A percentile compares a stretch with the other conserved stretches of the same genome.
Evolutionary conservation across 345 rosid genomes (phyloP).

Genomic region (Lepidium sativum): DNA sequence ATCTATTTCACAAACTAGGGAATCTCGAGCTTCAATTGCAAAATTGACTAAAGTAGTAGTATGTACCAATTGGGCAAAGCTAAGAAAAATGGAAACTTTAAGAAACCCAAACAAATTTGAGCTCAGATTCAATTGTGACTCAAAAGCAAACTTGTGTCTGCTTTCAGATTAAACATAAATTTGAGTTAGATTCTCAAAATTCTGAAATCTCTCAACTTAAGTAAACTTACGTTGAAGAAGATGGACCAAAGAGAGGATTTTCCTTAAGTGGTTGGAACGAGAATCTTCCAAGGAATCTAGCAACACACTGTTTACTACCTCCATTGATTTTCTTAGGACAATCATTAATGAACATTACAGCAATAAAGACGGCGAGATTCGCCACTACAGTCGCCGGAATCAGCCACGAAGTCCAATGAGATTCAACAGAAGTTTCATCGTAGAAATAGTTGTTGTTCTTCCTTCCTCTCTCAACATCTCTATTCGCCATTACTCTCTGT

Average conservation of each 20-base stretch:
- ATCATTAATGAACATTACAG: conserved; percentile 74
- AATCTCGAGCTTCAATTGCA: neutral
- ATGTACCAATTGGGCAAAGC: neutral
- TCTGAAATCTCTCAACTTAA: neutral
- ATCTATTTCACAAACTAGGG: neutral
- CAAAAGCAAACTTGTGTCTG: neutral
- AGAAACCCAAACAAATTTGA: neutral
- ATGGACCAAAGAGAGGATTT: conserved; percentile 94
- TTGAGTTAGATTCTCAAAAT: neutral
- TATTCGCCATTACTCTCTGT: conserved; percentile 37
- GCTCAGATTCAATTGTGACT: neutral
- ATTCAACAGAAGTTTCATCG: conserved; percentile 34
- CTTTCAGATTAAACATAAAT: neutral
- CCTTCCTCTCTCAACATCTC: conserved; percentile 61
- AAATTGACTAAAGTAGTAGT: neutral
- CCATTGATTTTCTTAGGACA: conserved; percentile 56
- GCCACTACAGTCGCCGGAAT: conserved; percentile 72
- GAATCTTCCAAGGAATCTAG: conserved; percentile 64
- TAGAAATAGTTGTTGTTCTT: conserved; percentile 30
- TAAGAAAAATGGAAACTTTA: neutral
- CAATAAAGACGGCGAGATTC: conserved; percentile 58
- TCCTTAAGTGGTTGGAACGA: conserved; percentile 82
- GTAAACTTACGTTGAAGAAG: conserved; percentile 64
- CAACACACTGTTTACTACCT: conserved; percentile 48
- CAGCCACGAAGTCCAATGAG: conserved; percentile 85